A percentile compares a stretch with the other conserved stretches of the same genome.
phyloP scores from a whole-genome alignment of 768 basidiomycete species.

The Pluteus cervinus region DNA sequence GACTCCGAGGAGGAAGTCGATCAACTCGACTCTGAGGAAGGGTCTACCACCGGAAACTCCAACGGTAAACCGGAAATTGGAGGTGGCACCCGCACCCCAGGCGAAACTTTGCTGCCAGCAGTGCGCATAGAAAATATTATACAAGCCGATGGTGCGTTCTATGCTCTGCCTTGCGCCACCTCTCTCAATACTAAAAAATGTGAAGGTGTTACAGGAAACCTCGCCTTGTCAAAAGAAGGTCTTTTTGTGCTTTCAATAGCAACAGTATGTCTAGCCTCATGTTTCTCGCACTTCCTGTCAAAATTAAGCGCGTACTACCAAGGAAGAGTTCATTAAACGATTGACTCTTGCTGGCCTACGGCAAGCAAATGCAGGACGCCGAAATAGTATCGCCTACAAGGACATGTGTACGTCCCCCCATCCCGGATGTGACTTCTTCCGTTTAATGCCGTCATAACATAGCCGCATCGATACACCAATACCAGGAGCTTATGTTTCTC shows the following conservation, averaged over 20 bases:
- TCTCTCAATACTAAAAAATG: slow-evolving; percentile 4
- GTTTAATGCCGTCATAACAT: slow-evolving; percentile 8
- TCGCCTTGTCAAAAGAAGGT: slow-evolving; percentile 72
- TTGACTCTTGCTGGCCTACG: slow-evolving; percentile 64
- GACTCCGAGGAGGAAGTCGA: slow-evolving; percentile 60
- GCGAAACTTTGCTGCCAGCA: slow-evolving; percentile 63
- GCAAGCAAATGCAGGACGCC: slow-evolving; percentile 53
- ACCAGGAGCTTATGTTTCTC: slow-evolving; percentile 71
- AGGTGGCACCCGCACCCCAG: slow-evolving; percentile 32
- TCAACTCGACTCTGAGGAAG: slow-evolving; percentile 55
- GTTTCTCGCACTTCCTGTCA: slow-evolving; percentile 1
- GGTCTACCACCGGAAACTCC: slow-evolving; percentile 31
- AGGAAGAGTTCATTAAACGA: slow-evolving; percentile 87
- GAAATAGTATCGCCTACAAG: slow-evolving; percentile 56
- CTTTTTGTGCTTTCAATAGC: slow-evolving; percentile 70
- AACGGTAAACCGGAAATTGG: slow-evolving; percentile 18
- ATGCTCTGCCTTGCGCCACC: not conserved
- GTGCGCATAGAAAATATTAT: slow-evolving; percentile 70
- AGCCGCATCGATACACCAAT: slow-evolving; percentile 57
- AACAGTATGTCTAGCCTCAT: slow-evolving; percentile 54
- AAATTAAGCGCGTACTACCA: slow-evolving; percentile 9
- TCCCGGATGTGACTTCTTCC: slow-evolving; percentile 1
- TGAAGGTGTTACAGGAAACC: slow-evolving; percentile 50
- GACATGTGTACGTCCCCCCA: slow-evolving; percentile 60
- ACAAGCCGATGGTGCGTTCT: slow-evolving; percentile 63